These are phyloP conservation scores for Artemisia argyi DNA, from an alignment of 129 eudicot species.

Conservation along the genomic window DNA sequence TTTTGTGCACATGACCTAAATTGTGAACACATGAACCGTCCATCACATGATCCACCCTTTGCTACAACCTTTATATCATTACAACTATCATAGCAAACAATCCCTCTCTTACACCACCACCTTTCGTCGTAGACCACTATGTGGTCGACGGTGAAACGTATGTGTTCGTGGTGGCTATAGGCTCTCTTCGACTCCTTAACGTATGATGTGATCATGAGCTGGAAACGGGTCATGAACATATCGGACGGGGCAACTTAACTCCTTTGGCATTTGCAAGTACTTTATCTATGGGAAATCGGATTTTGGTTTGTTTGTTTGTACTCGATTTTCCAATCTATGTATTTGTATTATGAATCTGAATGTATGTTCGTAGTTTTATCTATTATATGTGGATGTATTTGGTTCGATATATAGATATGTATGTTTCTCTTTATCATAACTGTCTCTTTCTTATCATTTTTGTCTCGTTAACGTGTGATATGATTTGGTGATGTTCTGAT, in stretches of 20 bases:
- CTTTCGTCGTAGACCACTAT: conserved; percentile 19
- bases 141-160: not conserved
- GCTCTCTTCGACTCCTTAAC: conserved; percentile 2
- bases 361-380: not conserved
- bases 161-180: conserved; percentile 19
- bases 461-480: conserved; percentile 2
- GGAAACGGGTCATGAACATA: conserved; percentile 14
- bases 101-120: conserved; percentile 23
- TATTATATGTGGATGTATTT: conserved; percentile 2
- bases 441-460: not conserved
- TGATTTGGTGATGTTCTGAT: not conserved
- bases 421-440: not conserved
- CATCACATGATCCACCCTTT: conserved; percentile 27
- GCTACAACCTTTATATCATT: conserved; percentile 18
- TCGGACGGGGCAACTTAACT: conserved; percentile 39
- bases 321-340: conserved; percentile 15
- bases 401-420: not conserved
- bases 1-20: conserved; percentile 27
- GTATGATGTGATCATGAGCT: conserved; percentile 20
- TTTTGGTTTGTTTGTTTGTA: conserved; percentile 27
- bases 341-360: conserved; percentile 12
- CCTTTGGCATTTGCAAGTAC: conserved; percentile 37
- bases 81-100: conserved; percentile 9
- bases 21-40: conserved; percentile 12
- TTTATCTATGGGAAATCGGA: conserved; percentile 18